These are phyloP conservation scores for Bertia moriformis DNA, from an alignment of 2,329 filamentous ascomycete species.

Conservation along the genomic window DNA sequence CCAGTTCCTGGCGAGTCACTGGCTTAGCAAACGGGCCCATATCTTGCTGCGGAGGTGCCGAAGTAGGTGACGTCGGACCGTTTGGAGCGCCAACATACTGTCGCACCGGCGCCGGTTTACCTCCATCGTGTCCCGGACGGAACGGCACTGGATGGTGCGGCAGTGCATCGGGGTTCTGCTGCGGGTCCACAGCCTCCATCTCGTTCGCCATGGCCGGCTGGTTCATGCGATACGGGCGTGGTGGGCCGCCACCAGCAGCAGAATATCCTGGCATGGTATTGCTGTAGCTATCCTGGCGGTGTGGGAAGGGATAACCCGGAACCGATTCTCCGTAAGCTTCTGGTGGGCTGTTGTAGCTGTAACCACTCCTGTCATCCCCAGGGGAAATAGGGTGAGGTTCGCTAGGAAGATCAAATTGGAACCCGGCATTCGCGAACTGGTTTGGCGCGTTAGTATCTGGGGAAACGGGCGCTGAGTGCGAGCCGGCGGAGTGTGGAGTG, in stretches of 20 bases:
- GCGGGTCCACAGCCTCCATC: neutral
- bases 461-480: neutral
- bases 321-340: neutral
- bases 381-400: neutral
- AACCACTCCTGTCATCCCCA: neutral
- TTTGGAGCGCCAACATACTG: neutral
- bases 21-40: neutral
- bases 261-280: neutral
- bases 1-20: constrained; percentile 69
- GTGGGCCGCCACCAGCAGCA: neutral
- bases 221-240: neutral
- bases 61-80: neutral
- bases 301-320: neutral
- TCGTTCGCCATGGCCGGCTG: neutral
- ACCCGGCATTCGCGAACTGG: neutral
- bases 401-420: neutral
- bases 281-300: neutral
- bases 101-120: neutral
- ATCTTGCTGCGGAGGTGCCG: neutral
- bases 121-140: neutral
- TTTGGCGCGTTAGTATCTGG: neutral
- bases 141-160: neutral
- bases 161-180: neutral
- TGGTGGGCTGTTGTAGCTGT: neutral
- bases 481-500: neutral